These are phyloP conservation scores for Ustulina deusta DNA, from an alignment of 2,329 filamentous ascomycete genomes.

Conservation along the genomic window DNA sequence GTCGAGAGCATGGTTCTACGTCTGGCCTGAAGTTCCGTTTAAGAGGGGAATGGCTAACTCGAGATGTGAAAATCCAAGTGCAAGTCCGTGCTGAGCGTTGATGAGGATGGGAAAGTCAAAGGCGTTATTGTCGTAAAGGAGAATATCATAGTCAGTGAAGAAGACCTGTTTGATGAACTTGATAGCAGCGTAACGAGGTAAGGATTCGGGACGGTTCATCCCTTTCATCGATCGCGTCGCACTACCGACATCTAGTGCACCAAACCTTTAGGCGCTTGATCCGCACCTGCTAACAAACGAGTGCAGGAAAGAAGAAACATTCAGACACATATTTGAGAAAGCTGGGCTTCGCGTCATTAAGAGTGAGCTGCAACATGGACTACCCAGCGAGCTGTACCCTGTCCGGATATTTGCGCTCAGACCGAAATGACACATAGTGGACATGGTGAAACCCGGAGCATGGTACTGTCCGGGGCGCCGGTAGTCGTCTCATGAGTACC, in stretches of 20 bases:
- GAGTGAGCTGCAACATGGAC: constrained; percentile 74
- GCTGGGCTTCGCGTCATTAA: constrained; percentile 76
- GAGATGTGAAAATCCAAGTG: constrained; percentile 54
- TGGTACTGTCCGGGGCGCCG: constrained; percentile 2
- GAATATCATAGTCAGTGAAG: constrained; percentile 72
- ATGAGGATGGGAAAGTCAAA: constrained; percentile 44
- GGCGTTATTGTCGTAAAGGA: constrained; percentile 82
- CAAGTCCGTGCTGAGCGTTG: constrained; percentile 55
- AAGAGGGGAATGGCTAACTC: constrained; percentile 3
- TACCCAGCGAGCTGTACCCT: constrained; percentile 70
- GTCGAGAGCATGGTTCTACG: constrained; percentile 11
- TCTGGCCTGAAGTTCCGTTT: not conserved
- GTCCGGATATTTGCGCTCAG: constrained; percentile 83
- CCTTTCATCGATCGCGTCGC: constrained; percentile 13
- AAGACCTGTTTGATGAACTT: constrained; percentile 81
- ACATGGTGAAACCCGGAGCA: constrained; percentile 50
- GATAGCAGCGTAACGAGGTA: constrained; percentile 83
- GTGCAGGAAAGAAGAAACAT: constrained; percentile 76
- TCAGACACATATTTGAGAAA: constrained; percentile 74
- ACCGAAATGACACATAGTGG: constrained; percentile 52
- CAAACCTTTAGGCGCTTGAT: not conserved
- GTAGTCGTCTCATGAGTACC: constrained; percentile 13
- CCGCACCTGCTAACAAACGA: constrained; percentile 30
- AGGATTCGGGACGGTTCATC: constrained; percentile 52
- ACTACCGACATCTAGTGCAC: constrained; percentile 9